Conservation (phyloP, 257 asterid species). For the Leptodermis oblonga region DNA sequence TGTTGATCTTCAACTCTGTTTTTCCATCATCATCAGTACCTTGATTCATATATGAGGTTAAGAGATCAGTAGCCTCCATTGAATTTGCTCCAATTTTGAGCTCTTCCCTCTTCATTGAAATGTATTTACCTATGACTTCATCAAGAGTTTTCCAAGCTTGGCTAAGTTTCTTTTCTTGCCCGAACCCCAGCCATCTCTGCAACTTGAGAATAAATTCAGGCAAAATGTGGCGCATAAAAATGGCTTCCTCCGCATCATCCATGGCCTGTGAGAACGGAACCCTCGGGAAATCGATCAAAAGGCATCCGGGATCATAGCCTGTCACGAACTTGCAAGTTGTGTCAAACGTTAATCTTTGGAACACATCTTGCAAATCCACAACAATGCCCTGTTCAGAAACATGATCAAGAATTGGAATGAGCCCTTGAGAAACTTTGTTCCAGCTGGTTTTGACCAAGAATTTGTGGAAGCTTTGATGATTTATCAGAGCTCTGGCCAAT, state of each 20-base stretch:
- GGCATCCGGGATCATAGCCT: constrained; percentile 49
- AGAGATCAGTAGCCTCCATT: constrained; percentile 25
- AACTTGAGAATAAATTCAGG: constrained; percentile 39
- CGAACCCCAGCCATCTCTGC: constrained; percentile 39
- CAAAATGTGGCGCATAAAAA: constrained; percentile 44
- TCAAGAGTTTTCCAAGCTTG: constrained; percentile 34
- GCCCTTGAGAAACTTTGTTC: constrained; percentile 37
- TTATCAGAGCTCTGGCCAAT: constrained; percentile 31
- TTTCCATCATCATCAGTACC: constrained; percentile 13
- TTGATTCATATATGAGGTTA: constrained; percentile 35
- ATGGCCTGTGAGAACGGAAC: constrained; percentile 51
- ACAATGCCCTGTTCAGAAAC: constrained; percentile 5
- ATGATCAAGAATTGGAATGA: constrained; percentile 37
- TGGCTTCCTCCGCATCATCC: constrained; percentile 52
- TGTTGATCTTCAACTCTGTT: constrained; percentile 9
- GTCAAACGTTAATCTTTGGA: constrained; percentile 49
- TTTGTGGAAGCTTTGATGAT: constrained; percentile 30
- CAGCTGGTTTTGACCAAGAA: constrained; percentile 30
- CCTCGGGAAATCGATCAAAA: constrained; percentile 30
- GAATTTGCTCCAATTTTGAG: not conserved
- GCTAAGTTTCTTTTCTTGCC: constrained; percentile 33
- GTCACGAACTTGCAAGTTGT: constrained; percentile 40
- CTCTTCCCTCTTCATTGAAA: constrained; percentile 23
- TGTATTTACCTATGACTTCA: constrained; percentile 27
- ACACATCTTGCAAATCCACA: constrained; percentile 48